These are phyloP conservation scores for Chenopodium suecicum DNA, from an alignment of 148 eudicot species.

Conservation along the genomic window DNA sequence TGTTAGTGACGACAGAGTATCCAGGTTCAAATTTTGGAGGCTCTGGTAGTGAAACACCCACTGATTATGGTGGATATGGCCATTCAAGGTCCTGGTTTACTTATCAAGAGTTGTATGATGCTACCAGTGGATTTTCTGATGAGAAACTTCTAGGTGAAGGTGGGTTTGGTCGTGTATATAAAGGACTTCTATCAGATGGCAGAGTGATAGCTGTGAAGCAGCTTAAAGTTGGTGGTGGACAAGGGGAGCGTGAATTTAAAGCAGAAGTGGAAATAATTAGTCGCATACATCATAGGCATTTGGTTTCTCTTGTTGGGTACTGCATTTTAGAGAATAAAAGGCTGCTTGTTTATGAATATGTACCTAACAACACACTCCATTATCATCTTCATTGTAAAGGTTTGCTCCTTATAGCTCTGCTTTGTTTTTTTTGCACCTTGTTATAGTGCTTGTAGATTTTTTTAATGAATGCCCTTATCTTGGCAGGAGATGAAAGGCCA, in stretches of 20 bases:
- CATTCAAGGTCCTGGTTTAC: slow-evolving; percentile 61
- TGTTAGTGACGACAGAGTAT: slow-evolving; percentile 39
- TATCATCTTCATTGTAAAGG: slow-evolving; percentile 71
- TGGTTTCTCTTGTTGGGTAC: slow-evolving; percentile 78
- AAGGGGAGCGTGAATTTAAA: slow-evolving; percentile 68
- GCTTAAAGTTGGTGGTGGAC: slow-evolving; percentile 59
- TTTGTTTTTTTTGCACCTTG: slow-evolving; percentile 10
- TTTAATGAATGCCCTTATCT: not conserved
- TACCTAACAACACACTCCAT: slow-evolving; percentile 66
- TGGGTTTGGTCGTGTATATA: slow-evolving; percentile 71
- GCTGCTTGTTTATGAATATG: slow-evolving; percentile 71
- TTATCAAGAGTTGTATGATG: slow-evolving; percentile 52
- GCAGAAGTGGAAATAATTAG: slow-evolving; percentile 78
- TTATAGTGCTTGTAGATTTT: not conserved
- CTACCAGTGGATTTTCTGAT: slow-evolving; percentile 56
- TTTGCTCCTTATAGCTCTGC: slow-evolving; percentile 11
- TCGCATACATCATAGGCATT: slow-evolving; percentile 67
- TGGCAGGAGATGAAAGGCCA: slow-evolving; percentile 46
- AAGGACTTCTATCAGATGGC: slow-evolving; percentile 59
- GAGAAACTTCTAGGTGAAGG: slow-evolving; percentile 71
- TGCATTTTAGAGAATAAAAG: slow-evolving; percentile 57
- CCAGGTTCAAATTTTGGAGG: slow-evolving; percentile 32
- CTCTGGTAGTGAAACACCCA: slow-evolving; percentile 37
- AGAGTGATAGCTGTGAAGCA: slow-evolving; percentile 64
- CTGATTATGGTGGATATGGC: slow-evolving; percentile 45